A percentile compares a stretch with the other conserved stretches of the same genome.
These are phyloP conservation scores for Aspergillus baeticus DNA, from an alignment of 495 filamentous ascomycete species.

Conservation along the genomic window DNA sequence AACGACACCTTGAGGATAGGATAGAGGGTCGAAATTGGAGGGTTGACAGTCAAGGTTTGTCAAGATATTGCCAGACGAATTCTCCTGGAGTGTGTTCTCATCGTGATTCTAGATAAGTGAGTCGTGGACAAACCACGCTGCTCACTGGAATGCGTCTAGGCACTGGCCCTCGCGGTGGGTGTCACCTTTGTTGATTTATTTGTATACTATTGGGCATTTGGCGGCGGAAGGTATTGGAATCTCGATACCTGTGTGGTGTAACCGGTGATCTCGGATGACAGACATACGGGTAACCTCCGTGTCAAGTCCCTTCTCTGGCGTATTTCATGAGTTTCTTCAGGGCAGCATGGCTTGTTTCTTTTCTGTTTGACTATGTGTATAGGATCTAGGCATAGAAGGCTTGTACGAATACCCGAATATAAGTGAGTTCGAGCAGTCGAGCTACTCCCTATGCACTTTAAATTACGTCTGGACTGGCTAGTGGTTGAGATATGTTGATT, in stretches of 20 bases:
- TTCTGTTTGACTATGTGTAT: constrained; percentile 1
- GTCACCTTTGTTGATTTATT: constrained; percentile 16
- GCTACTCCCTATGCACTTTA: too few relatives aligned
- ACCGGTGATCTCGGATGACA: too few relatives aligned
- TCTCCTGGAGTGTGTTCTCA: not conserved
- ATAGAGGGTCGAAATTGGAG: too few relatives aligned
- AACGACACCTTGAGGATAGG: too few relatives aligned
- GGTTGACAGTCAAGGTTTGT: not conserved
- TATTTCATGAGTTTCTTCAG: constrained; percentile 1
- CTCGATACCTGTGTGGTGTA: not conserved
- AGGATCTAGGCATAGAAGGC: not conserved
- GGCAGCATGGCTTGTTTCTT: constrained; percentile 4
- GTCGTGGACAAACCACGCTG: not conserved
- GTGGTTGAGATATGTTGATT: too few relatives aligned
- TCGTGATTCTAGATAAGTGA: not conserved
- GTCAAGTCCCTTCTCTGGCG: not conserved
- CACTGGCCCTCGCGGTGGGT: not conserved
- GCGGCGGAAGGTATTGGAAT: not conserved
- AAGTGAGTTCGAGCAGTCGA: not conserved
- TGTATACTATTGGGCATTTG: constrained; percentile 19
- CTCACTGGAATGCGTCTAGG: not conserved
- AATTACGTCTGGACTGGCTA: too few relatives aligned
- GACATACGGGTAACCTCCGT: too few relatives aligned
- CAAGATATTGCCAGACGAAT: not conserved
- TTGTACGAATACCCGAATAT: not conserved